Percentiles rank a stretch among this genome's conserved stretches.
phyloP scores from a whole-genome alignment of 148 eudicot genomes.

The Agrostemma githago region DNA sequence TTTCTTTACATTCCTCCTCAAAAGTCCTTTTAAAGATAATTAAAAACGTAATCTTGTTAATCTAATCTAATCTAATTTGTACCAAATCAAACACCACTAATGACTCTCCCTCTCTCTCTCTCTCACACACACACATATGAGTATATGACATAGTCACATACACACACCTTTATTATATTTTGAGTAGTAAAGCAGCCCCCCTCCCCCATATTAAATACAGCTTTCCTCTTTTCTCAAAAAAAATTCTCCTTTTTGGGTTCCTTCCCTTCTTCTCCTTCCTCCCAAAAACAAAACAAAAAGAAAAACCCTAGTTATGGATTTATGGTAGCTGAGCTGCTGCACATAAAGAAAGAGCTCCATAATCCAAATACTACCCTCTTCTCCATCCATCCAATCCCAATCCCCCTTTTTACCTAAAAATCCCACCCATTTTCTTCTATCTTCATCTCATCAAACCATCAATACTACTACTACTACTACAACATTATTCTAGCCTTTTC shows the following conservation, averaged over 20 bases:
- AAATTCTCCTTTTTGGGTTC: conserved; percentile 12
- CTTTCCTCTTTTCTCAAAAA: conserved; percentile 10
- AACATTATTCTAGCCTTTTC: not conserved
- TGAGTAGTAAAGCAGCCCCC: too few relatives aligned
- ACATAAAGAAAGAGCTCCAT: not conserved
- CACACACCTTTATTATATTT: not conserved
- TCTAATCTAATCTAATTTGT: not conserved
- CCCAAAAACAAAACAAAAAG: conserved; percentile 8
- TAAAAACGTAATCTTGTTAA: conserved; percentile 15
- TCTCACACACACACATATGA: not conserved
- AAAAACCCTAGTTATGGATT: conserved; percentile 28
- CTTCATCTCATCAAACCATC: not conserved
- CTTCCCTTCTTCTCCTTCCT: not conserved
- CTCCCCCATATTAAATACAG: conserved; percentile 12
- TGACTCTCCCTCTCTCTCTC: not conserved
- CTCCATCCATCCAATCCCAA: too few relatives aligned
- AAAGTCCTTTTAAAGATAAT: conserved; percentile 11
- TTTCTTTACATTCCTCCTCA: not conserved
- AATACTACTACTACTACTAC: too few relatives aligned
- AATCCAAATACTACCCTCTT: not conserved
- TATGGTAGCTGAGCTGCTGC: conserved; percentile 25
- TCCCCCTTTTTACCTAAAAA: conserved; percentile 11
- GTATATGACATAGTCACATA: not conserved
- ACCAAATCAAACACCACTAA: conserved; percentile 1
- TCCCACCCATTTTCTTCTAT: conserved; percentile 1